Conservation (phyloP, 1,284 basidiomycete species). For the Vanrija pseudolonga region DNA sequence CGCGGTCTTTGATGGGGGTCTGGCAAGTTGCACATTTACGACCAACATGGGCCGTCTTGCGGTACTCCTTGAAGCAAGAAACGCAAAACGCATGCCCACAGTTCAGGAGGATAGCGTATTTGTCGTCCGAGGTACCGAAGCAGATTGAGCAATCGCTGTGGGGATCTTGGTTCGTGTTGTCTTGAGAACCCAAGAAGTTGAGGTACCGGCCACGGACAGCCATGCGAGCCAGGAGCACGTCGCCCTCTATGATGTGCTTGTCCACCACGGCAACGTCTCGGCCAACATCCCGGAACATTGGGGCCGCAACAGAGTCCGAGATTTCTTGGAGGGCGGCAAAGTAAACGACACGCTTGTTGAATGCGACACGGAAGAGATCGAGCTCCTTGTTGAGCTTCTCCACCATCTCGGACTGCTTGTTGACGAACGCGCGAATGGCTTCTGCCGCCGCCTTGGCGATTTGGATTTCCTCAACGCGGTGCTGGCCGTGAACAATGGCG, state of each 20-base stretch:
- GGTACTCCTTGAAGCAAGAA: slow-evolving; percentile 38
- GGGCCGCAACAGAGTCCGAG: slow-evolving; percentile 41
- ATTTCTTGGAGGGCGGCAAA: slow-evolving; percentile 46
- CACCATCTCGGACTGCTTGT: slow-evolving; percentile 18
- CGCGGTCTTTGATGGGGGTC: slow-evolving; percentile 1
- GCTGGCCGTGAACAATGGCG: slow-evolving; percentile 5
- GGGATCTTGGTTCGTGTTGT: slow-evolving; percentile 21
- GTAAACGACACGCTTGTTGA: slow-evolving; percentile 43
- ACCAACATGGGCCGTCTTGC: slow-evolving; percentile 18
- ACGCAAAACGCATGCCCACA: slow-evolving; percentile 46
- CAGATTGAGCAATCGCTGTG: slow-evolving; percentile 45
- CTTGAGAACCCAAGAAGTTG: slow-evolving; percentile 24
- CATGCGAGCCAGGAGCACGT: slow-evolving; percentile 28
- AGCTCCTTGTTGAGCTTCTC: slow-evolving; percentile 44
- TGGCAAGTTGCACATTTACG: slow-evolving; percentile 40
- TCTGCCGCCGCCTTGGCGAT: slow-evolving; percentile 3
- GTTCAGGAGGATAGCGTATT: slow-evolving; percentile 28
- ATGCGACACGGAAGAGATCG: slow-evolving; percentile 36
- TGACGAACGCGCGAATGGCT: slow-evolving; percentile 5
- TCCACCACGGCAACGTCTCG: slow-evolving; percentile 19
- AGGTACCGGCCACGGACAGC: slow-evolving; percentile 37
- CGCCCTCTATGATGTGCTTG: slow-evolving; percentile 21
- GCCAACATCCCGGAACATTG: slow-evolving; percentile 21
- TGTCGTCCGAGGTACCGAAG: slow-evolving; percentile 42
- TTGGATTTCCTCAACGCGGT: slow-evolving; percentile 6